These are phyloP conservation scores for Lactarius trivialis DNA, from an alignment of 768 basidiomycete genomes.

Conservation along the genomic window DNA sequence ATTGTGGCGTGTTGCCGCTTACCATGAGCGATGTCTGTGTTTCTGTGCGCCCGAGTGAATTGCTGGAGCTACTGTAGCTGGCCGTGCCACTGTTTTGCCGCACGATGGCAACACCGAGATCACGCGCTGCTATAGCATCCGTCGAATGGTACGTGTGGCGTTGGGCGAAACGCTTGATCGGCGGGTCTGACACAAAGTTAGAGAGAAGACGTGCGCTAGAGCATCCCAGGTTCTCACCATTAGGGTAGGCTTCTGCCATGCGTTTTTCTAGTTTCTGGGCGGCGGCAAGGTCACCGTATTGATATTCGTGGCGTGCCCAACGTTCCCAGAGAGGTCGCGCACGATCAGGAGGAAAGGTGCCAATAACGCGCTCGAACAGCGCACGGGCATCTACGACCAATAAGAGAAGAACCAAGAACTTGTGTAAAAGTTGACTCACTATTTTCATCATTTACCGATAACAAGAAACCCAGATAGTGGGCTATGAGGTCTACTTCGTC, in stretches of 20 bases:
- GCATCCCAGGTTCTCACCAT: conserved; percentile 43
- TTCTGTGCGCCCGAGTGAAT: conserved; percentile 22
- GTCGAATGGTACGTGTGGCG: conserved; percentile 75
- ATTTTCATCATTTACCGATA: conserved; percentile 90
- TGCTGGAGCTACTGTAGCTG: conserved; percentile 14
- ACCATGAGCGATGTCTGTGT: conserved; percentile 17
- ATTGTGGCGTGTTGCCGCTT: conserved; percentile 31
- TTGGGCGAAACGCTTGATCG: conserved; percentile 87
- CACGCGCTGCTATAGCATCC: conserved; percentile 83
- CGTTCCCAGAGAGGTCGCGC: conserved; percentile 90
- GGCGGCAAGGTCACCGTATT: conserved; percentile 87
- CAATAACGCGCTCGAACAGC: conserved; percentile 84
- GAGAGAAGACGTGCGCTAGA: not conserved
- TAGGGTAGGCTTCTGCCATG: conserved; percentile 81
- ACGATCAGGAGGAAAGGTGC: conserved; percentile 67
- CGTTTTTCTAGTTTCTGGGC: conserved; percentile 86
- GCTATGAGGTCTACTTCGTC: conserved; percentile 82
- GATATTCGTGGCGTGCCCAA: conserved; percentile 94
- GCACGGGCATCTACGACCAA: conserved; percentile 77
- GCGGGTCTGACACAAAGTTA: conserved; percentile 54
- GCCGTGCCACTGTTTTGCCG: conserved; percentile 25
- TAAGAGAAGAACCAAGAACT: conserved; percentile 12
- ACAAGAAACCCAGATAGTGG: conserved; percentile 86
- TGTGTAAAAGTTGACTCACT: conserved; percentile 44
- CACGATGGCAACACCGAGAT: conserved; percentile 72